Evolutionary conservation across 768 basidiomycete genomes (phyloP), one percentile per base, ranked within the genome.

Genomic region (Russula olivacea): DNA sequence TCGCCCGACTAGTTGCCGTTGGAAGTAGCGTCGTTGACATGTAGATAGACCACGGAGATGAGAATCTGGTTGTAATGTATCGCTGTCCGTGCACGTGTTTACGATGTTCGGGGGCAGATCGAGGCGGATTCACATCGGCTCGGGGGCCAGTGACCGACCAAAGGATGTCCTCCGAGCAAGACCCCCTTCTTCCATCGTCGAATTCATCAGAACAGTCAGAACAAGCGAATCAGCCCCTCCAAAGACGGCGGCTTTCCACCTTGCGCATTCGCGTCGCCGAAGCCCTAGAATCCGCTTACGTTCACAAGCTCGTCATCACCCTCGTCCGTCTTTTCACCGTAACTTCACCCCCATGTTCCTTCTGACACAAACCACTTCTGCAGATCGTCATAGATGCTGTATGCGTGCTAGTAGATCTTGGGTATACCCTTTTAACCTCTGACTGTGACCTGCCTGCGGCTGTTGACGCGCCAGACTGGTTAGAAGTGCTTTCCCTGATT

Each of bases 401-500:
- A 3, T 88, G 87, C 69, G 88, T 91, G n/a, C 79, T 92, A 38
- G 76, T 80, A 28, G 89, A 92, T 72, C 78, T 93, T 7, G 78
- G 76, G 17, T 89, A 86, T 69, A 83, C 81, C 23, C 82, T 91
- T 63, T 80, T 92, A 34, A 78, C 78, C 30, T 74, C 81, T 19
- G 70, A 69, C 17, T 90, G 89, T 69, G 71, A 72, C 10, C 75
- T 78, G 3, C 63, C 72, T 7, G 74, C 74, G 67, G 74, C 66
- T 56, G 74, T 78, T 30, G 80, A 81, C 15, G 69, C 71, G 19
- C 87, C 87, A 1, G 43, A 69, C 23, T 91, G 87, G 87, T 79
- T 92, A 12, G 79, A 83, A 64, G 72, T 84, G 34, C 74, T 90
- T 38, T 74, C 85, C 8, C 76, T 81, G 59, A 73, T 87, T 57